phyloP scores from a whole-genome alignment of 2,329 filamentous ascomycete species.

The Calonectria pseudoreteaudii region DNA sequence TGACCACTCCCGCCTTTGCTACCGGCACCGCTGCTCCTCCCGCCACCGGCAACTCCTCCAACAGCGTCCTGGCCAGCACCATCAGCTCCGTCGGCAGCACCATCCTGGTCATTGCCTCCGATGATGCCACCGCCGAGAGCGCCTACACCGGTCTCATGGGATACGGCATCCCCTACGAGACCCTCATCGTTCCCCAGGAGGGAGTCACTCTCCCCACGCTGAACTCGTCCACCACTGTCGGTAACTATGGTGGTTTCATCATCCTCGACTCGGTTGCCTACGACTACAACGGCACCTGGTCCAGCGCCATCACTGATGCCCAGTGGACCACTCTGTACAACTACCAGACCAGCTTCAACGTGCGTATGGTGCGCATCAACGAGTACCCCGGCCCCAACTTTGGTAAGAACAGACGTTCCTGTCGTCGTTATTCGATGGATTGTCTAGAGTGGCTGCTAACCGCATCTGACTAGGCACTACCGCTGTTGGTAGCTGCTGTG shows the following conservation, averaged over 20 bases:
- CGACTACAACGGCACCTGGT: conserved; percentile 24
- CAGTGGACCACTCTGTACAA: conserved; percentile 29
- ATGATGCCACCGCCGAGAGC: conserved; percentile 9
- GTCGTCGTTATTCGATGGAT: too few relatives aligned
- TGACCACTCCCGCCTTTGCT: background rate
- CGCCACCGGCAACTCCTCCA: background rate
- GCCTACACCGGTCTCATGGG: conserved; percentile 22
- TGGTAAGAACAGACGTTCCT: conserved; percentile 7
- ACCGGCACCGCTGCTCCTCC: background rate
- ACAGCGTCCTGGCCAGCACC: background rate
- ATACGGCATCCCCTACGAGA: conserved; percentile 31
- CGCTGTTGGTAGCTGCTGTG: conserved; percentile 13
- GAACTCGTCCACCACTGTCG: conserved; percentile 17
- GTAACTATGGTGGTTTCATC: conserved; percentile 26
- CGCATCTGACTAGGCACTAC: background rate
- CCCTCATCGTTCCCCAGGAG: conserved; percentile 18
- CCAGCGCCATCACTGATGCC: conserved; percentile 24
- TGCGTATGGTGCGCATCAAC: conserved; percentile 33
- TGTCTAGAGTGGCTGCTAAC: background rate
- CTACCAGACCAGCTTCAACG: conserved; percentile 26
- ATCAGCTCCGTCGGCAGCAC: conserved; percentile 10
- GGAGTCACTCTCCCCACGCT: conserved; percentile 24
- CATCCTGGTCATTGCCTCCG: conserved; percentile 13
- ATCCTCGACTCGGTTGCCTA: conserved; percentile 26
- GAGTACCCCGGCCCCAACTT: conserved; percentile 31